Percentiles rank a stretch among this genome's conserved stretches.
These are phyloP conservation scores for Alliaria petiolata DNA, from an alignment of 345 rosid genomes.

Conservation along the genomic window DNA sequence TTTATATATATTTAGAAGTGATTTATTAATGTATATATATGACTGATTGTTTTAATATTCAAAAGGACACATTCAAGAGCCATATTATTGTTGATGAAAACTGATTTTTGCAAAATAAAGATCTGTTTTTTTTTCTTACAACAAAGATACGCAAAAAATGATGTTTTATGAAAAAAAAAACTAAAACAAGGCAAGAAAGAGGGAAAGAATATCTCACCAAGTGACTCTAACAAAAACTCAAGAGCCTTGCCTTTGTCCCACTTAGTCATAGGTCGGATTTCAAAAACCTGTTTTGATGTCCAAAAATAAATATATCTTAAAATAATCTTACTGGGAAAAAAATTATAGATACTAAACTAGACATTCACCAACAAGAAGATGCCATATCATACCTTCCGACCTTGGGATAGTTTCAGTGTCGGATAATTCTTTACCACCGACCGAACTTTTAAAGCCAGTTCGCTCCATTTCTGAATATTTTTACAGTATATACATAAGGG, in stretches of 20 bases:
- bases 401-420: constrained; percentile 61
- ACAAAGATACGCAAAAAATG: not conserved
- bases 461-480: constrained; percentile 67
- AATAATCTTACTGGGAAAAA: not conserved
- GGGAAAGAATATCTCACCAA: constrained; percentile 50
- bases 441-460: constrained; percentile 60
- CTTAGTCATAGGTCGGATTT: constrained; percentile 81
- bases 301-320: not conserved
- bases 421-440: constrained; percentile 67
- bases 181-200: not conserved
- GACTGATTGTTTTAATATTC: not conserved
- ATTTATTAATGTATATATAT: not conserved
- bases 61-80: not conserved
- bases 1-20: not conserved
- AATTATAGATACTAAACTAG: not conserved
- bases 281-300: constrained; percentile 60
- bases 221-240: constrained; percentile 82
- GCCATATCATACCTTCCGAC: constrained; percentile 66
- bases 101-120: not conserved
- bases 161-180: not conserved
- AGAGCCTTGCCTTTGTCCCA: constrained; percentile 99
- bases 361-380: constrained; percentile 1
- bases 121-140: not conserved
- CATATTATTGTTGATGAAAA: not conserved
- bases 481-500: not conserved